phyloP scores from a whole-genome alignment of 139 green algal genomes.

The Auxenochlorella pyrenoidosa region DNA sequence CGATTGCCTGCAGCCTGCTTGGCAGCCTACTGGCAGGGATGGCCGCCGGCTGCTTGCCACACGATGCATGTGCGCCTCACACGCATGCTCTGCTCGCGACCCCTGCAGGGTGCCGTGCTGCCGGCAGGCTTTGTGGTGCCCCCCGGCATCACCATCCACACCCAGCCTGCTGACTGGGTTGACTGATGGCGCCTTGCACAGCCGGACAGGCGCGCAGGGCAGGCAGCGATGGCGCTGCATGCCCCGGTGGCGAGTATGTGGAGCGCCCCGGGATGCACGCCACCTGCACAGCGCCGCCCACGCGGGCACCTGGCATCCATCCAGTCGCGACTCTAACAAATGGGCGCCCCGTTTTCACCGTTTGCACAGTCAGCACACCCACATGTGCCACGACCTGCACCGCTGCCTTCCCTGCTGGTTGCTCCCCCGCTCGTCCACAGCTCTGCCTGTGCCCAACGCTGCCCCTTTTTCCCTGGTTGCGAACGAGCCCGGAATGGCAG shows the following conservation, averaged over 20 bases:
- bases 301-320: no score
- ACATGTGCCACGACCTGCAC: no score
- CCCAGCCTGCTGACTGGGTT: constrained; percentile 14
- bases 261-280: not conserved
- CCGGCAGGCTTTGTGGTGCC: constrained; percentile 37
- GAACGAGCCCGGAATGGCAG: no score
- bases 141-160: constrained; percentile 45
- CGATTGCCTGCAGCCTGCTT: not conserved
- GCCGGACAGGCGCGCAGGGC: not conserved
- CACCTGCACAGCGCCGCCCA: not conserved
- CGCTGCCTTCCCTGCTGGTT: no score
- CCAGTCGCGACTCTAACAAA: no score
- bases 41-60: not conserved
- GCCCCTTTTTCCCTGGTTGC: no score
- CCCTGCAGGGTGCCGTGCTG: constrained; percentile 26
- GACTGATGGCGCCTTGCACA: not conserved
- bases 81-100: not conserved
- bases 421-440: no score
- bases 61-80: not conserved
- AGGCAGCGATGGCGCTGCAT: not conserved
- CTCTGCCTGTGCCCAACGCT: no score
- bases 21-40: not conserved
- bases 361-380: no score
- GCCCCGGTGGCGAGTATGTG: not conserved
- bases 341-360: no score